Base-by-base conservation (phyloP, 2,329 filamentous ascomycete genomes). In the Drechmeria coniospora region DNA sequence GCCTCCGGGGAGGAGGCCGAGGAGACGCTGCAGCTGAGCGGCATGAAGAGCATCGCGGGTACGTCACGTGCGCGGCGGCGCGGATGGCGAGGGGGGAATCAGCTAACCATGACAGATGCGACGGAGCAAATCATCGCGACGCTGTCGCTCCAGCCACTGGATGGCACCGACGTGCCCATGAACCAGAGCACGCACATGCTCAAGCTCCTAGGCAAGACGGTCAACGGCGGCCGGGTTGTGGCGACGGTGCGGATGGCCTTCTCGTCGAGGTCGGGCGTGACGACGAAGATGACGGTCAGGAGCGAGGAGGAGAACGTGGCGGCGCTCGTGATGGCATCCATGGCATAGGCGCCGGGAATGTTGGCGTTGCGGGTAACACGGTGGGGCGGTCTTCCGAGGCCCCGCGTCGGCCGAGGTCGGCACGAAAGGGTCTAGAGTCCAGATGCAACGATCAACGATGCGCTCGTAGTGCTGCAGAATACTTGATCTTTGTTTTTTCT, bases 141-240 rank as follows among this genome's bases (percentile, higher is more conserved):
- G 1, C 68, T 98, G 15, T 93, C 83, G 18, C 65, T 98, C 45
- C 90, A 95, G 54, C 82, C 90, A 9, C 68, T 98, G 25, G 90
- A 98, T 44, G 90, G 87, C 42, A 92, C 81, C 18, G 90, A 98
- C 40, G 76, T 98, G 21, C 79, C 83, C 0, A 65, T 93, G 41
- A 92, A 77, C 47, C 78, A 78, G 46, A 86, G 76, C 34, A 94
- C 86, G 36, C 90, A 98, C 54, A 86, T 84, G 4, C 75, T 98
- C 50, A 95, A 93, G 61, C 65, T 98, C 20, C 79, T 94, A 51
- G 90, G 90, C 50, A 95, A 94, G 73, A 93, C 83, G 23, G 77
- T 95, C 36, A 75, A 71, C 19, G 90, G 87, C 20, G 90, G 90
- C 40, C 78, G 79, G 46, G 87, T 98, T 11, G 82, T 86, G 31